phyloP scores from a whole-genome alignment of 176 grass and related monocot genomes.

The Miscanthus lutarioriparius region DNA sequence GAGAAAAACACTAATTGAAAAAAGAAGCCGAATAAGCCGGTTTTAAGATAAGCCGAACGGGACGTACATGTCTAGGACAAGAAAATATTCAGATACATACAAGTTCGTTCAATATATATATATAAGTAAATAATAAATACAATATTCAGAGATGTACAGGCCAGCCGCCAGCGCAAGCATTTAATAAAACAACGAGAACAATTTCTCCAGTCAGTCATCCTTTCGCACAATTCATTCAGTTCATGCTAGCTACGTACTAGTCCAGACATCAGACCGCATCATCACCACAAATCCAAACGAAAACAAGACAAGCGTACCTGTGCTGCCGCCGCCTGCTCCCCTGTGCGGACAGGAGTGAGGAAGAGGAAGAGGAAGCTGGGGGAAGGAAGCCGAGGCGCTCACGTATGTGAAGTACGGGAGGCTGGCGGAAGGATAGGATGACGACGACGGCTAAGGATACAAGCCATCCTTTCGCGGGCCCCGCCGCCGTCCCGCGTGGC shows the following conservation, averaged over 20 bases:
- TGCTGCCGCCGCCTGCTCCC: background rate
- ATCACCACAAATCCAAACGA: background rate
- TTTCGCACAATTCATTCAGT: background rate
- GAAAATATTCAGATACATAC: background rate
- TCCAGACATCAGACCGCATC: background rate
- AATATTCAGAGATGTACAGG: no score
- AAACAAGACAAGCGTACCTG: background rate
- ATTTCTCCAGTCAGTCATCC: no score
- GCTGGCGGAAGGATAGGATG: slow-evolving; percentile 30
- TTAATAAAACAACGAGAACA: no score
- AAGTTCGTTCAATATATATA: background rate
- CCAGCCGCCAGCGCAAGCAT: no score
- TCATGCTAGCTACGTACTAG: background rate
- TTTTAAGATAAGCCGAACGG: no score
- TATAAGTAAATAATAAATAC: no score
- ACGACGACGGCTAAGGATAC: slow-evolving; percentile 42
- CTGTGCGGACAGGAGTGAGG: background rate
- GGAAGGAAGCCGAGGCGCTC: background rate
- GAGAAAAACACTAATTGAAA: no score
- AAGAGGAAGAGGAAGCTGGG: background rate
- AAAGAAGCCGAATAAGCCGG: no score
- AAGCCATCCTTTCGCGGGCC: slow-evolving; percentile 16
- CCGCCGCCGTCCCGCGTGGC: slow-evolving; percentile 38
- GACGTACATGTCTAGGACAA: background rate
- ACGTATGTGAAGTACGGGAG: slow-evolving; percentile 32